Evolutionary conservation across 2,329 filamentous ascomycete genomes (phyloP).

Genomic region (Elsinoe arachidis): DNA sequence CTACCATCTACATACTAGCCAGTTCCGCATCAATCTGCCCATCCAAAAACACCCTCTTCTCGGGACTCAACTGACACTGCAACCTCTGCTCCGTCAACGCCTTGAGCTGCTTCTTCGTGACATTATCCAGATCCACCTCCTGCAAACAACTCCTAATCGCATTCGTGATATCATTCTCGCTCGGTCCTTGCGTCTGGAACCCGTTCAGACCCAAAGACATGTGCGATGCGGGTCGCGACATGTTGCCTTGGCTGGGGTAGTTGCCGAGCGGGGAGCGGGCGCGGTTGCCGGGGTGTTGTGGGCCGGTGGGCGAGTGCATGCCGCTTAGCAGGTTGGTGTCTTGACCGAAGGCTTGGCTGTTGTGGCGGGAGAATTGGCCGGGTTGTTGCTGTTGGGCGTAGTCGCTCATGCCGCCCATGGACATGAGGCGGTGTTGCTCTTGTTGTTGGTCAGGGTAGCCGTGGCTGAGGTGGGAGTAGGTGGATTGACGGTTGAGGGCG

Average conservation of each 20-base stretch:
- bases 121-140: slow-evolving; percentile 90
- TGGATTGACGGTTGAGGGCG: slow-evolving; percentile 59
- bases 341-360: slow-evolving; percentile 30
- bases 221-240: slow-evolving; percentile 10
- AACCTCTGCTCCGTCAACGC: slow-evolving; percentile 87
- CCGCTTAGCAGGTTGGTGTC: slow-evolving; percentile 30
- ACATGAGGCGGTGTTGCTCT: slow-evolving; percentile 46
- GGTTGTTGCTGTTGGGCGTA: slow-evolving; percentile 23
- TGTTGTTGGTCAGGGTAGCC: slow-evolving; percentile 28
- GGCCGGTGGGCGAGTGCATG: slow-evolving; percentile 25
- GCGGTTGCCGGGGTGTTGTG: slow-evolving; percentile 21
- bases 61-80: slow-evolving; percentile 78
- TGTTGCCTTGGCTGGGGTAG: slow-evolving; percentile 1
- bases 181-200: slow-evolving; percentile 60
- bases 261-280: slow-evolving; percentile 14
- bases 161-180: slow-evolving; percentile 71
- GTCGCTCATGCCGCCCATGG: slow-evolving; percentile 48
- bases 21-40: slow-evolving; percentile 87
- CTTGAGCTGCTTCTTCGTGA: slow-evolving; percentile 88
- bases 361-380: slow-evolving; percentile 33
- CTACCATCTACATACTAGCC: slow-evolving; percentile 70
- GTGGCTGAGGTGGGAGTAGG: slow-evolving; percentile 51
- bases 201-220: slow-evolving; percentile 34
- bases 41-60: slow-evolving; percentile 83
- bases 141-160: slow-evolving; percentile 72